These are phyloP conservation scores for Friedmanniomyces simplex DNA, from an alignment of 495 filamentous ascomycete genomes.

Conservation along the genomic window DNA sequence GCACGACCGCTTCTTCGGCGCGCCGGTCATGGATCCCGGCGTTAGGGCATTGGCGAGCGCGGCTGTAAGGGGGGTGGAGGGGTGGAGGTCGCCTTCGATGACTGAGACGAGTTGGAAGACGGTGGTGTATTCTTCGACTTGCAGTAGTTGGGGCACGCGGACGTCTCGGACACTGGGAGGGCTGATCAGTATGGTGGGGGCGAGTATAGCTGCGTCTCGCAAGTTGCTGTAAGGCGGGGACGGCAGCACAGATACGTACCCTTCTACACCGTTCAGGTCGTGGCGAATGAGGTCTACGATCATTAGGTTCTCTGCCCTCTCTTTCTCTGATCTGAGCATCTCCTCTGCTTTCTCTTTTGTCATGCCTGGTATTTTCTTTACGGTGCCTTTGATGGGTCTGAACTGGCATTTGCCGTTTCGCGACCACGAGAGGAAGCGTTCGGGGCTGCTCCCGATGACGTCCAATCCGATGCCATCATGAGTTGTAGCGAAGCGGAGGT, in stretches of 20 bases:
- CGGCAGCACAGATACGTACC: conserved; percentile 34
- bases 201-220: no score
- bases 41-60: conserved; percentile 70
- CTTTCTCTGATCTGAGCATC: conserved; percentile 69
- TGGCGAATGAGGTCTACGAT: conserved; percentile 92
- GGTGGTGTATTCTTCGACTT: conserved; percentile 79
- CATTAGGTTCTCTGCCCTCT: conserved; percentile 95
- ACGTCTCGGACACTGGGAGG: conserved; percentile 35
- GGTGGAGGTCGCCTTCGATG: conserved; percentile 57
- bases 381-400: conserved; percentile 91
- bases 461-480: conserved; percentile 36
- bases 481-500: conserved; percentile 49
- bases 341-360: conserved; percentile 57
- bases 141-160: conserved; percentile 57
- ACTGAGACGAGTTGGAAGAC: conserved; percentile 87
- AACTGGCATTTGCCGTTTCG: conserved; percentile 49
- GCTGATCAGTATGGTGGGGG: not conserved
- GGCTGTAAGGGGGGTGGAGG: conserved; percentile 38
- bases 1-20: conserved; percentile 82
- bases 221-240: no score
- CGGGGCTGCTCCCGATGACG: conserved; percentile 76
- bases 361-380: conserved; percentile 55
- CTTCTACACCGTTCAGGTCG: conserved; percentile 74
- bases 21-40: conserved; percentile 90
- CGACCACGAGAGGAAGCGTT: conserved; percentile 75